Evolutionary conservation across 805 yeast genomes (phyloP).

Genomic region (Kuraishia ogatae): DNA sequence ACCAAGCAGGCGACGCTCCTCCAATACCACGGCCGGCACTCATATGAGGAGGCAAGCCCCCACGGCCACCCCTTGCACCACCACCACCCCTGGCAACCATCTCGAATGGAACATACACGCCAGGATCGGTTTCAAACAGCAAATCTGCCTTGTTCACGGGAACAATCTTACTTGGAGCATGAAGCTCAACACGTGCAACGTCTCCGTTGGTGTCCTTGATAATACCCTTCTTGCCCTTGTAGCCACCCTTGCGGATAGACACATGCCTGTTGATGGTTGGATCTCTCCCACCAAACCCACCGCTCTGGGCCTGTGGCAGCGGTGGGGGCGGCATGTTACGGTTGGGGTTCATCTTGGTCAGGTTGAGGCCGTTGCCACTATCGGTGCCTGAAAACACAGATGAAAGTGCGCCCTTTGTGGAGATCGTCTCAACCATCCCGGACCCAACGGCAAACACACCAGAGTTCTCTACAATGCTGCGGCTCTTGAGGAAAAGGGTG

Average conservation of each 20-base stretch:
- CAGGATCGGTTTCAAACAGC: conserved; percentile 59
- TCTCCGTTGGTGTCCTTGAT: conserved; percentile 91
- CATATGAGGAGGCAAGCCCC: conserved; percentile 12
- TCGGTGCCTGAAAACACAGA: conserved; percentile 37
- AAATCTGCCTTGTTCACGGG: conserved; percentile 76
- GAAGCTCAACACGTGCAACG: conserved; percentile 86
- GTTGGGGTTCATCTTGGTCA: conserved; percentile 84
- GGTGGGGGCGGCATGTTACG: conserved; percentile 42
- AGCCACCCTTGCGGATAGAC: conserved; percentile 81
- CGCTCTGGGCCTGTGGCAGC: conserved; percentile 38
- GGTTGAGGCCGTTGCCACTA: conserved; percentile 42
- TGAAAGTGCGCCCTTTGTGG: conserved; percentile 58
- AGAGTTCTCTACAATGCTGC: conserved; percentile 71
- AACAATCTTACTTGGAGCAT: conserved; percentile 82
- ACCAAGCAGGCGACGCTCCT: conserved; percentile 28
- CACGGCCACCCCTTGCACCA: conserved; percentile 6
- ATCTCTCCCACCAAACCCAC: conserved; percentile 65
- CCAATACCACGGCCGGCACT: conserved; percentile 10
- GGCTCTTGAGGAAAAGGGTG: conserved; percentile 70
- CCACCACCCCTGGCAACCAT: conserved; percentile 18
- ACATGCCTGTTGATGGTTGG: conserved; percentile 77
- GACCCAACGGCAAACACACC: conserved; percentile 85
- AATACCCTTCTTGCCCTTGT: conserved; percentile 91
- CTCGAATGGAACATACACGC: conserved; percentile 67
- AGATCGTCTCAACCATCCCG: conserved; percentile 69